Percentiles rank a stretch among this genome's conserved stretches.
Conservation (phyloP, 352 stramenopile species). For the Pythium aquatile region DNA sequence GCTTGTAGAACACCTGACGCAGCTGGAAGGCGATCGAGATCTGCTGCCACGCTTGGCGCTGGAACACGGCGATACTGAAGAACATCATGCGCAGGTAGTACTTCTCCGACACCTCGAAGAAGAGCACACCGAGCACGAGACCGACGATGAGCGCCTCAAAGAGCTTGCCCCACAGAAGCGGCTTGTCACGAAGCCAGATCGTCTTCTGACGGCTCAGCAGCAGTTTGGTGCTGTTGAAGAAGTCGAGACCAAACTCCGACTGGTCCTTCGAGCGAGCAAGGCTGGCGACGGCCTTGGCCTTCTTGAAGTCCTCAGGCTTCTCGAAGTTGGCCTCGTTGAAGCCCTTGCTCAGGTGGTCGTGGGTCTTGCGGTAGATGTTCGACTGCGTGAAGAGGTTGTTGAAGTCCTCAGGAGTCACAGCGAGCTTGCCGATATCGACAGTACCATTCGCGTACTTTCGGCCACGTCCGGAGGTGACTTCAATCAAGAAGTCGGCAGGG, state of each 20-base stretch:
- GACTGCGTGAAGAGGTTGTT: constrained; percentile 51
- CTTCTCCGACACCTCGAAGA: constrained; percentile 35
- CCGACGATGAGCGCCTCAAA: constrained; percentile 69
- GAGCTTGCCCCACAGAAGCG: constrained; percentile 63
- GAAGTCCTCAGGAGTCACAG: constrained; percentile 44
- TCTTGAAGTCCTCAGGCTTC: constrained; percentile 49
- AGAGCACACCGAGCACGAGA: constrained; percentile 73
- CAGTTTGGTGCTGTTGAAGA: constrained; percentile 43
- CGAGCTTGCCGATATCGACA: constrained; percentile 27
- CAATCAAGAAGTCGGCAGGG: constrained; percentile 67
- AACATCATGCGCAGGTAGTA: constrained; percentile 76
- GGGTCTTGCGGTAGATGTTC: constrained; percentile 42
- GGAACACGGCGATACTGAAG: constrained; percentile 66
- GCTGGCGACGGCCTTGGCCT: constrained; percentile 50
- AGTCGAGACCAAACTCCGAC: constrained; percentile 52
- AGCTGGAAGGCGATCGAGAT: constrained; percentile 71
- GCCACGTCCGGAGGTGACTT: constrained; percentile 59
- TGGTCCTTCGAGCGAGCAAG: constrained; percentile 45
- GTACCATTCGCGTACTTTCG: constrained; percentile 42
- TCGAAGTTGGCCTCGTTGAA: constrained; percentile 57
- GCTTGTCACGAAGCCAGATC: constrained; percentile 57
- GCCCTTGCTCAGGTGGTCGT: constrained; percentile 39
- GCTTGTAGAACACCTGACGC: constrained; percentile 89
- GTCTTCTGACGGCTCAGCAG: constrained; percentile 64
- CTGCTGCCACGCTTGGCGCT: constrained; percentile 70